These are phyloP conservation scores for Botryosphaeria dothidea DNA, from an alignment of 2,329 filamentous ascomycete species.

Conservation along the genomic window DNA sequence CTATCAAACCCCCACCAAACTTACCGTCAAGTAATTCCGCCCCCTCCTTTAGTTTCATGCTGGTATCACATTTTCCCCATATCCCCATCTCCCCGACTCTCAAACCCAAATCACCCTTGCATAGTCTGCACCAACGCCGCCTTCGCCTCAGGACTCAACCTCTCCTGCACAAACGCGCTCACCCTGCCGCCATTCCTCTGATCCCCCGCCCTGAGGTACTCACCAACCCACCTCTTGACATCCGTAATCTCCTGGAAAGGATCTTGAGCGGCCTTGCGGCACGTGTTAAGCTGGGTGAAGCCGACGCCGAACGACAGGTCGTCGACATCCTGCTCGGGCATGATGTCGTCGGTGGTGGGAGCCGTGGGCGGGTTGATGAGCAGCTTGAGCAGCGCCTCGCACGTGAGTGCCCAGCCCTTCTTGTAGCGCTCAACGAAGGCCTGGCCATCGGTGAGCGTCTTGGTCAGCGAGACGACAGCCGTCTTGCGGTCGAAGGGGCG, in stretches of 20 bases:
- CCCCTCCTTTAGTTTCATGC: background rate
- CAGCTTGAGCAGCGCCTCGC: conserved; percentile 83
- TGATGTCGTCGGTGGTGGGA: conserved; percentile 67
- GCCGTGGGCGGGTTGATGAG: conserved; percentile 83
- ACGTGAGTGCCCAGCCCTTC: conserved; percentile 86
- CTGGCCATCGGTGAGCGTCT: conserved; percentile 82
- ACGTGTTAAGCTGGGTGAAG: conserved; percentile 91
- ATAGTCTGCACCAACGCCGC: conserved; percentile 14
- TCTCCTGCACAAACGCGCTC: conserved; percentile 68
- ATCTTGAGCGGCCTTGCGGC: conserved; percentile 72
- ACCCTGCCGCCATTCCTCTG: conserved; percentile 70
- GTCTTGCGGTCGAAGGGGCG: conserved; percentile 89
- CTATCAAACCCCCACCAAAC: background rate
- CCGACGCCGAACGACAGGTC: conserved; percentile 93
- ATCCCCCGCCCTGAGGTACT: conserved; percentile 77
- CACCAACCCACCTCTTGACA: conserved; percentile 79
- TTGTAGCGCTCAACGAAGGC: conserved; percentile 68
- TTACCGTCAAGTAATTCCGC: background rate
- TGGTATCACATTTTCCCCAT: background rate
- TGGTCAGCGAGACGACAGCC: conserved; percentile 89
- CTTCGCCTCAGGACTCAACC: conserved; percentile 52
- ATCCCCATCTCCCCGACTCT: too few relatives aligned
- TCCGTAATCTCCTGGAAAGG: conserved; percentile 84
- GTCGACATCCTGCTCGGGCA: conserved; percentile 87
- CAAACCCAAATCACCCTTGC: background rate